A percentile compares a stretch with the other conserved stretches of the same genome.
These are phyloP conservation scores for Cyberlindnera sargentensis DNA, from an alignment of 805 yeast genomes.

Conservation along the genomic window DNA sequence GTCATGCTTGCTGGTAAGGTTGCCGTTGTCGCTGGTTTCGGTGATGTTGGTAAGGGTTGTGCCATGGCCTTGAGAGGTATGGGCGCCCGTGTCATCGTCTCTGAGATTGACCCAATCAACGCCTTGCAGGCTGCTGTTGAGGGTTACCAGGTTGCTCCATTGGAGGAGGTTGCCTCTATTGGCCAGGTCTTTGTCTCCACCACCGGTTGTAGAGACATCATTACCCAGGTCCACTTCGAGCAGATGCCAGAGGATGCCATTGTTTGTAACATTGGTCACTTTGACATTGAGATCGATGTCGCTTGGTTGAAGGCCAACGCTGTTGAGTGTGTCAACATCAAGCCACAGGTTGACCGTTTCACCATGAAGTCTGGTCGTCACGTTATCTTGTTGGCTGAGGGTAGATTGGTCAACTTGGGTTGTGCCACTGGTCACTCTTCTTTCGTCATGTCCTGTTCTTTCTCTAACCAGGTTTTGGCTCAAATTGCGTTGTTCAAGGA, in stretches of 20 bases:
- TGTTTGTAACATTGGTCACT: constrained; percentile 99
- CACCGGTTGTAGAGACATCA: constrained; percentile 98
- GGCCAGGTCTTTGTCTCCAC: constrained; percentile 99
- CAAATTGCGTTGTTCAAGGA: constrained; percentile 97
- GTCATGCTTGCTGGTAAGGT: constrained; percentile 99
- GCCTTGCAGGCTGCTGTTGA: constrained; percentile 99
- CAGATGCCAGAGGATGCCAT: constrained; percentile 98
- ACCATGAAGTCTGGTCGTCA: constrained; percentile 85
- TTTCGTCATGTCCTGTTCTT: constrained; percentile 98
- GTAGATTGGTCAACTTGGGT: constrained; percentile 98
- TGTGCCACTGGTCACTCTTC: constrained; percentile 99
- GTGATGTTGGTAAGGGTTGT: constrained; percentile 99
- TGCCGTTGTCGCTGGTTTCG: constrained; percentile 98
- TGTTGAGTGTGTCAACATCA: constrained; percentile 88
- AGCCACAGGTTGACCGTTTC: constrained; percentile 99
- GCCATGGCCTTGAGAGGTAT: constrained; percentile 97
- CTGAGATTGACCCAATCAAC: constrained; percentile 98
- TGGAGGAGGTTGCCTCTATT: constrained; percentile 84
- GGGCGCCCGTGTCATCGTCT: constrained; percentile 98
- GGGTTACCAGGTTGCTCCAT: constrained; percentile 94
- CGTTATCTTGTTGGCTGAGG: constrained; percentile 94
- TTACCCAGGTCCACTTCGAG: constrained; percentile 79
- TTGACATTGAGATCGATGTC: constrained; percentile 97
- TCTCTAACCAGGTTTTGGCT: constrained; percentile 98
- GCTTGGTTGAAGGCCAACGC: constrained; percentile 98